Evolutionary conservation across 805 yeast genomes (phyloP), one percentile per base, ranked within the genome.

Genomic region (Kuraishia floccosa): DNA sequence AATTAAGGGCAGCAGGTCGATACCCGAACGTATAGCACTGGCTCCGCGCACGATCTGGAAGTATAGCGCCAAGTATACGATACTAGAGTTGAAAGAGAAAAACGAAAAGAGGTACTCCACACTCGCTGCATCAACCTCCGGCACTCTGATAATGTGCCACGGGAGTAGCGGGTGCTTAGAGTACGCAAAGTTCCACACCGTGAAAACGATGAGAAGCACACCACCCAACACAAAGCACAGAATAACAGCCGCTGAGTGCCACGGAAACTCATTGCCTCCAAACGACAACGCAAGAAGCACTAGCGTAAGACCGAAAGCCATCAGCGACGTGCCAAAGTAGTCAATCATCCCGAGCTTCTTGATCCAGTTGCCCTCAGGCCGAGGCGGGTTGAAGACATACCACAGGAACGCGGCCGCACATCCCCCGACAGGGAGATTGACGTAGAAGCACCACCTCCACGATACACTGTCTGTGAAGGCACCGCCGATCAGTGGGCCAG

Each of bases 371-470:
- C 30, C 23, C 23, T 11, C 22, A 14, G 34, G 27, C 30, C 39
- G 47, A 5, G 69, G 72, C 10, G 74, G 71, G 22, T 62, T 50
- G 46, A 68, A 63, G 12, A 60, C 55, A 4, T 63, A 34, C 3
- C 60, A 30, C 13, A 69, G 41, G 9, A 60, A 40, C 0, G 41
- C 39, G 13, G 60, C 46, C 0, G 74, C 68, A 1, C 58, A 27
- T 1, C 78, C 84, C 12, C 82, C 80, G 20, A 76, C 50, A 3
- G 84, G 83, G 21, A 80, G 49, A 48, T 78, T 79, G 39, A 80
- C 61, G 51, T 72, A 80, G 46, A 77, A 80, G 41, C 83, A 72
- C 84, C 86, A 77, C 43, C 86, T 60, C 86, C 86, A 79, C 9
- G 35, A 23, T 13, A 32, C 35, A 13, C 28, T 18, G 3, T 68